These are phyloP conservation scores for Neospermospora avenae DNA, from an alignment of 2,329 filamentous ascomycete genomes.

Conservation along the genomic window DNA sequence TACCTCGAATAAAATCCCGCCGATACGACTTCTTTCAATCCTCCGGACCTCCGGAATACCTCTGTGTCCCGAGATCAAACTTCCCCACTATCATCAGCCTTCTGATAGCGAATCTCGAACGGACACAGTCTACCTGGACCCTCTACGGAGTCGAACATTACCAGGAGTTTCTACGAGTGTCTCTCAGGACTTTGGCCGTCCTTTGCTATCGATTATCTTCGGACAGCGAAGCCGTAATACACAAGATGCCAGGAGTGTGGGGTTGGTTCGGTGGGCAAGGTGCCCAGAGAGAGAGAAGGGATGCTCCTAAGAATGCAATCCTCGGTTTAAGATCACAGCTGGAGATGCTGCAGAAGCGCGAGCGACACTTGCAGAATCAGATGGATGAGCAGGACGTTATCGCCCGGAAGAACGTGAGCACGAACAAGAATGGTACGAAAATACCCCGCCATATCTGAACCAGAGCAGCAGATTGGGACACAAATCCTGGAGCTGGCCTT, in stretches of 20 bases:
- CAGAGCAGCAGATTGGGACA: not conserved
- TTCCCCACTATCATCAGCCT: constrained; percentile 29
- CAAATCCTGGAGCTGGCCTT: not conserved
- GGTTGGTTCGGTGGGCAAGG: constrained; percentile 88
- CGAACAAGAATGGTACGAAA: constrained; percentile 84
- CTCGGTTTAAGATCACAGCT: constrained; percentile 81
- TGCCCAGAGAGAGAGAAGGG: constrained; percentile 76
- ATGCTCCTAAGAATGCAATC: constrained; percentile 96
- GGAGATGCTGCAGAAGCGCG: constrained; percentile 96
- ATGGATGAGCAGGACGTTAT: constrained; percentile 90
- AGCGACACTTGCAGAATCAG: constrained; percentile 85
- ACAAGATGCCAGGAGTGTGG: constrained; percentile 66
- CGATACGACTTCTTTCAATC: constrained; percentile 1
- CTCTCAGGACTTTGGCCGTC: constrained; percentile 13
- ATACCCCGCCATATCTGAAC: not conserved
- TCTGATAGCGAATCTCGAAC: constrained; percentile 22
- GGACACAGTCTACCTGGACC: not conserved
- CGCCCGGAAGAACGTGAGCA: constrained; percentile 81
- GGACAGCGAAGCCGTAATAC: constrained; percentile 14
- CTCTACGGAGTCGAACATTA: not conserved
- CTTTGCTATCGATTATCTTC: constrained; percentile 12
- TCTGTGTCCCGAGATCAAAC: constrained; percentile 18
- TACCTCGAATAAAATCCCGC: not conserved
- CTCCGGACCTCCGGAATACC: not conserved
- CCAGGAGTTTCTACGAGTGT: not conserved